Evolutionary conservation across 352 stramenopile species (phyloP).

Genomic region (Phytopythium delawarense): DNA sequence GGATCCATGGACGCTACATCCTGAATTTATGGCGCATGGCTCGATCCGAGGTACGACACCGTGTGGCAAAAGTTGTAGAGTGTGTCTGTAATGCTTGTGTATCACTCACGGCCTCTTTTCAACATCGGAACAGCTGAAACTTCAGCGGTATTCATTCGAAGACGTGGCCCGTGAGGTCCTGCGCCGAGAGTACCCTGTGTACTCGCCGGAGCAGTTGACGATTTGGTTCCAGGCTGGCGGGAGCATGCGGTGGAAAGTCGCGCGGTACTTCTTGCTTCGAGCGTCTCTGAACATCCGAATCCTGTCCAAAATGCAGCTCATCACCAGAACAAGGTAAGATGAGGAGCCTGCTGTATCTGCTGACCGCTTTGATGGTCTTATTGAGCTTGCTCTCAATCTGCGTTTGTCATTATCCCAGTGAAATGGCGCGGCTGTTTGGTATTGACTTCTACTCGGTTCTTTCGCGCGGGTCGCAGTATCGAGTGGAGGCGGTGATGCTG

Average conservation of each 20-base stretch:
- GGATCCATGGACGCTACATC: constrained; percentile 87
- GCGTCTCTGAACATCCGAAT: constrained; percentile 68
- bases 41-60: constrained; percentile 59
- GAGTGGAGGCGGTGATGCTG: constrained; percentile 92
- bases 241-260: constrained; percentile 43
- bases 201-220: constrained; percentile 50
- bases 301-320: constrained; percentile 79
- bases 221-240: constrained; percentile 47
- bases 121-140: constrained; percentile 56
- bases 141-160: constrained; percentile 79
- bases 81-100: background rate
- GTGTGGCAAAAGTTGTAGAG: background rate
- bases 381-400: constrained; percentile 74
- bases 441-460: constrained; percentile 94
- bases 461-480: constrained; percentile 91
- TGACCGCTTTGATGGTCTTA: background rate
- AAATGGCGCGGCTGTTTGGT: constrained; percentile 92
- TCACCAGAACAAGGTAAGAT: constrained; percentile 69
- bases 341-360: background rate
- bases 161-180: constrained; percentile 68
- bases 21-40: constrained; percentile 92
- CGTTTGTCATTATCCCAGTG: constrained; percentile 83
- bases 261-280: constrained; percentile 44
- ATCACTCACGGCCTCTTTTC: background rate
- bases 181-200: constrained; percentile 56